Base-by-base conservation (phyloP, 2,329 filamentous ascomycete species). In the Fusarium longipes region DNA sequence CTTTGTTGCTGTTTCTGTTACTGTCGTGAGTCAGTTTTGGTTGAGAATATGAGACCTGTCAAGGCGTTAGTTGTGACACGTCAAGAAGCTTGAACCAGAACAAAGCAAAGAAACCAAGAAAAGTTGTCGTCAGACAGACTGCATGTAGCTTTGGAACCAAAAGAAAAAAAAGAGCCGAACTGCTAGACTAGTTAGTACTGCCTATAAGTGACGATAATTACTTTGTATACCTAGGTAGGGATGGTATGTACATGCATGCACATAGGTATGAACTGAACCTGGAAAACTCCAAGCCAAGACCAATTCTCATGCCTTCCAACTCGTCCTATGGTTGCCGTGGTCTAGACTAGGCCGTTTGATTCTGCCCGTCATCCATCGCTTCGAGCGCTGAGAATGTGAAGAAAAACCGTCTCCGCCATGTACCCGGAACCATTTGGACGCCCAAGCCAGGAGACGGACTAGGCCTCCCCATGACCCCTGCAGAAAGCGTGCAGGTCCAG, bases 391-490 rank as follows among this genome's bases (percentile, higher is more conserved):
- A 52, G 35, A 33, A 25, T 25, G 30, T 18, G 17, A 57, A 22
- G 32, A 27, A 67, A 48, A 29, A 44, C 29, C 29, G 32, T 43
- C 45, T 29, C 38, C 65, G 42, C 55, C 55, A 58, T 33, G 65
- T 65, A 54, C 56, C 61, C 52, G 48, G 53, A 36, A 50, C 49
- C 52, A 32, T 25, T 48, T 38, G 32, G 20, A 48, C 25, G 24
- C 40, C 40, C 24, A 43, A n/a, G 25, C 40, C 40, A 43, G 40
- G 40, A 8, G 40, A 43, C 18, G 45, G 32, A 36, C 32, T 24
- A 49, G 48, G 57, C 39, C 40, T 8, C 32, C 50, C 42, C 53
- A 44, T 60, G 33, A 53, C 55, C 67, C 67, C 49, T 70, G 67
- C 58, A 64, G 33, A 29, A 51, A 52, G 42, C 51, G 55, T 57